Evolutionary conservation across 495 filamentous ascomycete species (phyloP), one percentile per base, ranked within the genome.

Genomic region (Talaromyces borbonicus): DNA sequence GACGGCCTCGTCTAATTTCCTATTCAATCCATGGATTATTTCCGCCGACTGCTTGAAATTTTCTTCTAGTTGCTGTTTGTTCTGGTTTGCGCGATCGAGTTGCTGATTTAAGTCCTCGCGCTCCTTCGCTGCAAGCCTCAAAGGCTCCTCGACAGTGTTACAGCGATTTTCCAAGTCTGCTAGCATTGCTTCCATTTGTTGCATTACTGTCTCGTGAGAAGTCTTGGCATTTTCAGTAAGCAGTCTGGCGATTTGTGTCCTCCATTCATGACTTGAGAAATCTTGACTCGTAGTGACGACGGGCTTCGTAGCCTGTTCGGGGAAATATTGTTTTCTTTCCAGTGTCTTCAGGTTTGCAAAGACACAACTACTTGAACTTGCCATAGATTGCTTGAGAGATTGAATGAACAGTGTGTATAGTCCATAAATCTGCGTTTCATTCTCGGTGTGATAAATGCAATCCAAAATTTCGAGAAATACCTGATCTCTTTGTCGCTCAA

Each of bases 111-210:
- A 33, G n/a, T 58, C 57, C 18, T 70, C 57, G 9, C 71, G 59
- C 39, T 72, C 65, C 49, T 64, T 52, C 49, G 68, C 63, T 27
- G 70, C 68, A 11, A 55, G 56, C 14, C 60, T 62, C 6, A 79
- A 51, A 4, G 76, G 77, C 9, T 52, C 57, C 55, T 79, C 76
- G 2, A 65, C 57, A 23, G 64, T 60, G 9, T 62, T 58, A 45
- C 77, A 80, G 14, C 78, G 67, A 38, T 61, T 58, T 47, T 81
- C 78, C 4, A 80, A 61, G 36, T 80, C 74, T 14, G 64, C 62
- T 50, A 77, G 80, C 14, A 71, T 60, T 12, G 69, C 62, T 32
- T 69, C 68, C 5, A 80, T 60, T 27, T 65, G 69, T 18, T 62
- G 62, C 18, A 78, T 57, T 20, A 77, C 56, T 19, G 48, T 52